Evolutionary conservation across 2,329 filamentous ascomycete genomes (phyloP).

Genomic region (Xylariaceae sp.): DNA sequence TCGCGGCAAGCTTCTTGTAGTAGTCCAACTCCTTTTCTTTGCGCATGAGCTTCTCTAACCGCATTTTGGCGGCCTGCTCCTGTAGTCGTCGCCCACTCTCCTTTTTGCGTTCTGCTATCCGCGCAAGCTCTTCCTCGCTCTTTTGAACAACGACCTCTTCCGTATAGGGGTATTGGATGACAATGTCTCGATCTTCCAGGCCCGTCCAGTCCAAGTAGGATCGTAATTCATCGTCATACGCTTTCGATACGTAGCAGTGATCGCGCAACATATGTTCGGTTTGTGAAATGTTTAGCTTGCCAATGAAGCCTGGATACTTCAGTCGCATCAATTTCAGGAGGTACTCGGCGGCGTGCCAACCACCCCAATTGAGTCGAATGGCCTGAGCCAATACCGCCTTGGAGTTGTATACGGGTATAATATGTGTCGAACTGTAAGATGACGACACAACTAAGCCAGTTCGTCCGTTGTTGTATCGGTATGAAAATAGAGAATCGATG

Average conservation of each 20-base stretch:
- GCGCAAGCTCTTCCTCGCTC: slow-evolving; percentile 85
- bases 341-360: slow-evolving; percentile 84
- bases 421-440: slow-evolving; percentile 87
- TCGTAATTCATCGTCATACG: slow-evolving; percentile 74
- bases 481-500: slow-evolving; percentile 95
- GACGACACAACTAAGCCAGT: slow-evolving; percentile 88
- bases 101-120: slow-evolving; percentile 88
- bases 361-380: slow-evolving; percentile 90
- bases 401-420: slow-evolving; percentile 86
- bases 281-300: slow-evolving; percentile 80
- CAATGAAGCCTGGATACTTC: slow-evolving; percentile 86
- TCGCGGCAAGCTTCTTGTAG: slow-evolving; percentile 75
- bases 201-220: slow-evolving; percentile 85
- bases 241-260: slow-evolving; percentile 81
- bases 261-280: slow-evolving; percentile 81
- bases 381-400: slow-evolving; percentile 82
- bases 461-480: slow-evolving; percentile 81
- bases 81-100: slow-evolving; percentile 88
- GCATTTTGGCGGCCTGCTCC: slow-evolving; percentile 96
- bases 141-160: slow-evolving; percentile 89
- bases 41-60: slow-evolving; percentile 86
- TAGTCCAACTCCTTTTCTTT: slow-evolving; percentile 96
- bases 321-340: slow-evolving; percentile 81
- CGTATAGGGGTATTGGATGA: slow-evolving; percentile 89
- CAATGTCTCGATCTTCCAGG: slow-evolving; percentile 79